Evolutionary conservation across 2,329 filamentous ascomycete species (phyloP), one percentile per base, ranked within the genome.

Genomic region (Periglandula ipomoeae): DNA sequence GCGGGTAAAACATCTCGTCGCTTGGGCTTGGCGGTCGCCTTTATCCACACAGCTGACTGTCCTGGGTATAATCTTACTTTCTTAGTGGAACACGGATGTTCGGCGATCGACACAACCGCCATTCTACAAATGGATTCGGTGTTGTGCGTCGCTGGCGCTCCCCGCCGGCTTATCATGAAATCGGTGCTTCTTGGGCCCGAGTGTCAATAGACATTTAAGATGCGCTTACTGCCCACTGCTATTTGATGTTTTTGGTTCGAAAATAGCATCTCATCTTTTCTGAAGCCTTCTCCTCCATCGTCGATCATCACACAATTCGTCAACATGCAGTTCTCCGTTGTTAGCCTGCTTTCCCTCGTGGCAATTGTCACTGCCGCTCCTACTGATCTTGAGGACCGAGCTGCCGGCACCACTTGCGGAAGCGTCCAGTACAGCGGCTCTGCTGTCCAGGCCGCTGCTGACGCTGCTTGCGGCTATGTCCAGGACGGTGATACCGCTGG

Each of bases 331-430:
- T 50, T 60, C 49, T 46, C 62, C 42, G 24, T 61, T 52, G 49
- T 51, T 52, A 51, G 59, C 46, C 50, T 65, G 47, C 52, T 58
- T 50, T 54, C 61, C 26, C 56, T 65, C 48, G 51, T 58, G 26
- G 55, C 59, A 50, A 51, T 61, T 20, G 60, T 49, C 50, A 54
- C 56, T 17, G 61, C 63, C 38, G 53, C 57, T 32, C 61, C 63
- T 15, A 50, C 59, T 8, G 56, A 58, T 34, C 46, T 49, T 11
- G 46, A 54, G 35, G 53, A 52, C 6, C 59, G 58, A 17, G 58
- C 39, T n/a, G n/a, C 54, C 17, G 53, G 55, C 22, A 59, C 61
- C 5, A 61, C 46, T 13, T 67, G 65, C 47, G 65, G 65, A n/a
- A 58, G 30, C 43, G 56, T 51, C 35, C 55, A 49, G 7, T 67